Evolutionary conservation across 495 filamentous ascomycete species (phyloP), one percentile per base, ranked within the genome.

Genomic region (Penicillium daleae): DNA sequence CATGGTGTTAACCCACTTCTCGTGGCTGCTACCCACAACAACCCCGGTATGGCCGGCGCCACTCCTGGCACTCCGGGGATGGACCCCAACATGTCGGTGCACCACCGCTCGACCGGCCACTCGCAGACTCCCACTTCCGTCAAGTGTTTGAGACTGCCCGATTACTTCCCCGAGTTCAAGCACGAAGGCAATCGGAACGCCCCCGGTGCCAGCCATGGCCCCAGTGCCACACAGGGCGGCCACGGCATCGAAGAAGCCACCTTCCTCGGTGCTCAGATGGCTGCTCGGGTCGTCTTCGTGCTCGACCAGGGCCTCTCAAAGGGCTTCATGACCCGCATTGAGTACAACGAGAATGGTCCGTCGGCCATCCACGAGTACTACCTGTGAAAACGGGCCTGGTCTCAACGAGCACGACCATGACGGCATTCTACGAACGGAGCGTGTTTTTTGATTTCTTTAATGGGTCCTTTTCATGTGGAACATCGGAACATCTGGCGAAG

Each of bases 161-260:
- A 92, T 50, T 98, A 98, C 71, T 91, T 97, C 68, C 85, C 91
- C 10, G 95, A 97, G 71, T 98, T 92, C 92, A 92, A 92, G 63
- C 93, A 97, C 68, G 84, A 87, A 19, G 89, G 89, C 46, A 73
- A 74, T 59, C 69, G 65, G 56, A 78, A 79, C 57, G 70, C 74
- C 17, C 76, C 78, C 8, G 75, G 74, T 10, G 71, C 74, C 59
- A 76, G 64, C 32, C 60, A 61, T 10, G 70, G 70, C 12, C 66
- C 74, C 13, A 67, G 65, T n/a, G 62, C 70, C 19, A 57, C 70
- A 7, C 66, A 65, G 35, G 61, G 71, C 26, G 69, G 73, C 56
- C 78, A 76, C 22, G 80, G 79, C 10, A 77, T 82, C 69, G 89
- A 92, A 66, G 90, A 93, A 67, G 86, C 85, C n/a, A 82, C 85